These are phyloP conservation scores for Paxillus rubicundulus DNA, from an alignment of 768 basidiomycete species.

Conservation along the genomic window DNA sequence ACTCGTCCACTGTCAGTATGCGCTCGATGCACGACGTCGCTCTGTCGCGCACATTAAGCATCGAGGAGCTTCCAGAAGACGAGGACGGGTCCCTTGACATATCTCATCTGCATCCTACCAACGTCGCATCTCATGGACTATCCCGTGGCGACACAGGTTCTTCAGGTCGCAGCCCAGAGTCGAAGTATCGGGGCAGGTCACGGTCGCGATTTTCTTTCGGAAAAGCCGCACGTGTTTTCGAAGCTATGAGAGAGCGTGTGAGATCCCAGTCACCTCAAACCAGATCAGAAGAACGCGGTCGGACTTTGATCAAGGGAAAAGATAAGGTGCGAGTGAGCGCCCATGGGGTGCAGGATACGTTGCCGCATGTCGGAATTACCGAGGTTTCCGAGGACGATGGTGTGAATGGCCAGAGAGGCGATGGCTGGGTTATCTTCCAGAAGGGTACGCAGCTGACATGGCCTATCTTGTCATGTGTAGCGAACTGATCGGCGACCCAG, in stretches of 20 bases:
- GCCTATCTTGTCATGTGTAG: conserved; percentile 32
- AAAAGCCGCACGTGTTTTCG: conserved; percentile 49
- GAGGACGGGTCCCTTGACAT: conserved; percentile 16
- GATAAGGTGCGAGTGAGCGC: conserved; percentile 22
- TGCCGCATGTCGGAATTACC: conserved; percentile 32
- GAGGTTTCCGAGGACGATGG: conserved; percentile 19
- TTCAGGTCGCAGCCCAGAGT: conserved; percentile 15
- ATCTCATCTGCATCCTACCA: neutral
- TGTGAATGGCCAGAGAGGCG: conserved; percentile 34
- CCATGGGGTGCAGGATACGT: neutral
- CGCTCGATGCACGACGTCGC: conserved; percentile 5
- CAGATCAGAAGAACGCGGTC: conserved; percentile 26
- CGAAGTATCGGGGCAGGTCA: conserved; percentile 34
- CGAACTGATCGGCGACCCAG: conserved; percentile 61
- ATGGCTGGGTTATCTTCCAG: conserved; percentile 84
- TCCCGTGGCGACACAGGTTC: conserved; percentile 15
- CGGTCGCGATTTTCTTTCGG: conserved; percentile 53
- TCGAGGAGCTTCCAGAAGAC: conserved; percentile 41
- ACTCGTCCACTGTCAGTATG: conserved; percentile 11
- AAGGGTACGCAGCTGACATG: conserved; percentile 52
- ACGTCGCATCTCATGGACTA: conserved; percentile 13
- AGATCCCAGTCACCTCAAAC: conserved; percentile 45
- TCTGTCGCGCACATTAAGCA: conserved; percentile 41
- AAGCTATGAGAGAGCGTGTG: conserved; percentile 43
- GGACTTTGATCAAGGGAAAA: conserved; percentile 27